Evolutionary conservation across 345 rosid species (phyloP).

Genomic region (Eucalyptus polybractea): DNA sequence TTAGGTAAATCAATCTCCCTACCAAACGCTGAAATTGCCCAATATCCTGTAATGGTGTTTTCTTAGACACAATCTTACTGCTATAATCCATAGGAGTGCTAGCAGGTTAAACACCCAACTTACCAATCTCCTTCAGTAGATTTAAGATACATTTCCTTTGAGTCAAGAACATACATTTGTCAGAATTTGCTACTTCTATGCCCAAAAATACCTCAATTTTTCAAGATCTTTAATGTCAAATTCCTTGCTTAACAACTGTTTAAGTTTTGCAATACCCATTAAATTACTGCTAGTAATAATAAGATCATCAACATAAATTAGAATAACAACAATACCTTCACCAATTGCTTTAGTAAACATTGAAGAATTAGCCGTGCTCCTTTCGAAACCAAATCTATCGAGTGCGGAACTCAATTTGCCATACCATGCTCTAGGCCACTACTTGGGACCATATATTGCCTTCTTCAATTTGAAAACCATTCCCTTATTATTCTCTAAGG

Average conservation of each 20-base stretch:
- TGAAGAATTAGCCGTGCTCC: accelerated
- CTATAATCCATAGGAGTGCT: too few relatives aligned
- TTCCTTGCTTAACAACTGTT: background rate
- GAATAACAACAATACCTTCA: background rate
- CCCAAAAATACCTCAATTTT: background rate
- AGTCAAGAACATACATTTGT: background rate
- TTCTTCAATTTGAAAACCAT: background rate
- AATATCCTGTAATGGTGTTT: too few relatives aligned
- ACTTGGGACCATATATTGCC: background rate
- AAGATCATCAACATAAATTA: background rate
- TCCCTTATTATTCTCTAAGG: background rate
- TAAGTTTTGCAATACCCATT: background rate
- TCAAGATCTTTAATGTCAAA: background rate
- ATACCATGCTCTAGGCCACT: background rate
- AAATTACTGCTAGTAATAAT: too few relatives aligned
- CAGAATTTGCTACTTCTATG: too few relatives aligned
- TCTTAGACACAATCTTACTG: too few relatives aligned
- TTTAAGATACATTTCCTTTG: too few relatives aligned
- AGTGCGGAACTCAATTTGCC: background rate
- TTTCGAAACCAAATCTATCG: too few relatives aligned
- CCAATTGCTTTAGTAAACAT: background rate
- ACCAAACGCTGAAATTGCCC: too few relatives aligned
- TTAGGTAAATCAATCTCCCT: too few relatives aligned
- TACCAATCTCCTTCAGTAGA: background rate
- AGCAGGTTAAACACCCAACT: too few relatives aligned